These are phyloP conservation scores for Pyricularia sp. DNA, from an alignment of 2,329 filamentous ascomycete genomes.

Conservation along the genomic window DNA sequence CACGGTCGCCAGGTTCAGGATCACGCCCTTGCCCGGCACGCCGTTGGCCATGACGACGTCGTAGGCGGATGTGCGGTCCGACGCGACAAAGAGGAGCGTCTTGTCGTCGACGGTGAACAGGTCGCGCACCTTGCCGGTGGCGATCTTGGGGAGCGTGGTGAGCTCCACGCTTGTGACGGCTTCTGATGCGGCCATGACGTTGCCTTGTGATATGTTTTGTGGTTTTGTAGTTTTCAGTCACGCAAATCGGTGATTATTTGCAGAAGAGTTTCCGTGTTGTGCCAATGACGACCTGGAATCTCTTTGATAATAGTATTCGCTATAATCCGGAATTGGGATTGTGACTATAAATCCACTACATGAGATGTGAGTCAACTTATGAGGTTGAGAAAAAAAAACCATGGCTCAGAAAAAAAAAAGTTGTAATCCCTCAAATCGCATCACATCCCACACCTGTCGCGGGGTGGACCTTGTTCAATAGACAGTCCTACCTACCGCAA, in stretches of 20 bases:
- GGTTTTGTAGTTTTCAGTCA: too few species aligned
- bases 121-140: conserved; percentile 22
- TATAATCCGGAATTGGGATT: background rate
- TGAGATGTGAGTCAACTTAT: background rate
- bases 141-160: conserved; percentile 20
- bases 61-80: conserved; percentile 90
- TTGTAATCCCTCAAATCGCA: background rate
- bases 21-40: conserved; percentile 42
- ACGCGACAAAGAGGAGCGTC: conserved; percentile 21
- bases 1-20: conserved; percentile 36
- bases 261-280: background rate
- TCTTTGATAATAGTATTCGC: background rate
- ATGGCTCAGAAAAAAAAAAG: background rate
- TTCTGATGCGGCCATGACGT: conserved; percentile 2
- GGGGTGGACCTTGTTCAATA: background rate
- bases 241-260: background rate
- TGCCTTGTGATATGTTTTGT: background rate
- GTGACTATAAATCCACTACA: background rate
- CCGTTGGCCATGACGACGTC: conserved; percentile 80
- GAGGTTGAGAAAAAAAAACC: background rate
- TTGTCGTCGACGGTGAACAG: conserved; percentile 16
- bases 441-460: background rate
- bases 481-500: background rate
- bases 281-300: background rate
- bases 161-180: conserved; percentile 19